Evolutionary conservation across 805 yeast genomes (phyloP), one percentile per base, ranked within the genome.

Genomic region (Saccharomycopsis amapae): DNA sequence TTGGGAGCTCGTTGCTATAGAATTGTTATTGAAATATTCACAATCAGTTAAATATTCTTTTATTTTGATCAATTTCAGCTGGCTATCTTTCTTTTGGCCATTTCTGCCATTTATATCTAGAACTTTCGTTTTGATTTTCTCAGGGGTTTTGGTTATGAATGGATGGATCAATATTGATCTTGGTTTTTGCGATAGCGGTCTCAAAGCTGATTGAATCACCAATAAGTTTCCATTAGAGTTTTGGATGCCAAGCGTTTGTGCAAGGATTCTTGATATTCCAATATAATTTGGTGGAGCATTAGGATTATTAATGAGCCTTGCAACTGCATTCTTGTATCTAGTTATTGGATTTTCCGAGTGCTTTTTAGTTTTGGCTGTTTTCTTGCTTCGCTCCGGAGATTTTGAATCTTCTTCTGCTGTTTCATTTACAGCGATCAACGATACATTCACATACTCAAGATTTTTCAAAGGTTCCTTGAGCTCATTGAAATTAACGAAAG

Each of bases 181-280:
- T 26, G 43, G 61, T 31, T 42, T 45, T 39, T 41, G 54, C 12
- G 58, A 50, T 19, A 60, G 44, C 5, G 72, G 66, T 22, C 57
- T 61, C 4, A 61, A 48, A 0, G 78, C 67, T 9, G 72, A 63
- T 53, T 76, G 78, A 6, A 86, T 51, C 3, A 72, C 65, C 2
- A 83, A 62, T 24, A 76, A 63, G 47, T 70, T 67, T 0, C 89
- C 90, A 5, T 76, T 65, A 1, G 67, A 55, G 5, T 58, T 57
- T 28, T 71, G 72, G 1, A 77, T 62, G 0, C 78, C 76, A 22
- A 85, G 64, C 0, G 88, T 78, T 18, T 71, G 62, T 0, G 85
- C 70, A 30, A 83, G 62, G 3, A 72, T 62, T 15, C 59, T 56
- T 1, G 88, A 78, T 7, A 85, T 54, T 0, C 78, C 82, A 7